Conservation (phyloP, 106 monocot genomes). For the Allium sativum region DNA sequence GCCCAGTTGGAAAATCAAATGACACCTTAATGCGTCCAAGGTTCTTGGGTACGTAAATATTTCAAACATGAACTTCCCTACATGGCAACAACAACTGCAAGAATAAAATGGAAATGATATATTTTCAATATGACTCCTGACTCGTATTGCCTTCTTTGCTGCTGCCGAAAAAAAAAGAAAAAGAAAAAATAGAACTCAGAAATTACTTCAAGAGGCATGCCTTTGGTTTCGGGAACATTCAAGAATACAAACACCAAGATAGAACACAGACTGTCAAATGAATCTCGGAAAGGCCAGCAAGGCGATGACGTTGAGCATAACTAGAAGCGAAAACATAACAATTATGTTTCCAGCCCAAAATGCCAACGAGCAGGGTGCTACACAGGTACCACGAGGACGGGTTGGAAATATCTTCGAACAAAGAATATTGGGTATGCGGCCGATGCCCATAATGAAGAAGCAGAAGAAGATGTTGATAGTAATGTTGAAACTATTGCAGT, state of each 20-base stretch:
- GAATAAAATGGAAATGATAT: too few relatives aligned
- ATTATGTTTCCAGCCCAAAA: slow-evolving; percentile 23
- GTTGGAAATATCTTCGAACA: slow-evolving; percentile 29
- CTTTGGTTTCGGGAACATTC: slow-evolving; percentile 51
- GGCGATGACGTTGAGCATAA: slow-evolving; percentile 19
- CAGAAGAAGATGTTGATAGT: slow-evolving; percentile 23
- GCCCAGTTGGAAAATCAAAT: too few relatives aligned
- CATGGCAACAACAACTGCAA: too few relatives aligned
- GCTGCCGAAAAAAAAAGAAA: slow-evolving; percentile 31
- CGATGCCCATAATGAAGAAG: slow-evolving; percentile 27
- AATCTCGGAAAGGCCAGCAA: slow-evolving; percentile 16
- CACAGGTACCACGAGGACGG: slow-evolving; percentile 19
- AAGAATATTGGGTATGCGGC: slow-evolving; percentile 22
- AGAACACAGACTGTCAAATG: slow-evolving; percentile 14
- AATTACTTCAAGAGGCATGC: slow-evolving; percentile 49
- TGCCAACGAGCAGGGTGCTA: slow-evolving; percentile 11
- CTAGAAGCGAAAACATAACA: slow-evolving; percentile 16
- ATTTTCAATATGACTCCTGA: too few relatives aligned
- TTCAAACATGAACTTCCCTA: too few relatives aligned
- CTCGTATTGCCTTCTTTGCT: slow-evolving; percentile 3
- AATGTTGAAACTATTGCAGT: slow-evolving; percentile 19
- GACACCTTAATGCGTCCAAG: too few relatives aligned
- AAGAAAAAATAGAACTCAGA: too few relatives aligned
- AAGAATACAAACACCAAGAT: slow-evolving; percentile 21
- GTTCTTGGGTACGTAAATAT: too few relatives aligned